Base-by-base conservation (phyloP, 108 stramenopile species). In the Skeletonema costatum region DNA sequence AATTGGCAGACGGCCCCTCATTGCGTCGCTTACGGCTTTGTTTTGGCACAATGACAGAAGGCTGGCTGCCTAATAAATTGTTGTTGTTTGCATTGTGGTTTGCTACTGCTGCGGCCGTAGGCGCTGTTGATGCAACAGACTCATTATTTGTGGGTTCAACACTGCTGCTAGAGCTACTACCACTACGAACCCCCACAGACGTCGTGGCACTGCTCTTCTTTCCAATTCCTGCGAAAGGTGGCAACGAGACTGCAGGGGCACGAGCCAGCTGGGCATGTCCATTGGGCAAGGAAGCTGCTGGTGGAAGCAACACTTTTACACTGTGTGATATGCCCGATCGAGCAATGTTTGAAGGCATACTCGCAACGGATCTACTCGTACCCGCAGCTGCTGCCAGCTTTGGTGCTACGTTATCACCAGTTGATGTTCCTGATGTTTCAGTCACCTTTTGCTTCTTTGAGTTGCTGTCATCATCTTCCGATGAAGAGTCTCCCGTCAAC, bases 151-250 rank as follows among this genome's bases (percentile, higher is more conserved):
- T 56, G 9, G 53, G 21, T 56, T 56, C 53, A 7, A 56, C 53
- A 56, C 53, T 56, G 25, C 53, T 56, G 25, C 53, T 56, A 1
- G 53, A 56, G 25, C 21, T n/a, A 56, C 53, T 56, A 10, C 53
- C 53, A 29, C 53, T 56, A 11, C 53, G 53, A 56, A 56, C 53
- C 25, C 53, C 53, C 2, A 56, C 53, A 17, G 4, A 2, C 6
- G 21, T 25, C 16, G 16, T 21, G 16, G 56, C 63, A 36, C 48
- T 12, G 32, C 59, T 60, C 66, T 56, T 79, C 66, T 91, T 94
- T 32, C 93, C 93, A 69, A 94, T 83, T 1, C 93, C 93, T 56
- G 70, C 73, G 75, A 94, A 94, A 44, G 93, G 91, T n/a, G 93
- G 93, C 25, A 94, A 88, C 35, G 82, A 42, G 41, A 85, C 73